Evolutionary conservation across 345 rosid species (phyloP), one percentile per base, ranked within the genome.

Genomic region (Kernera saxatilis): DNA sequence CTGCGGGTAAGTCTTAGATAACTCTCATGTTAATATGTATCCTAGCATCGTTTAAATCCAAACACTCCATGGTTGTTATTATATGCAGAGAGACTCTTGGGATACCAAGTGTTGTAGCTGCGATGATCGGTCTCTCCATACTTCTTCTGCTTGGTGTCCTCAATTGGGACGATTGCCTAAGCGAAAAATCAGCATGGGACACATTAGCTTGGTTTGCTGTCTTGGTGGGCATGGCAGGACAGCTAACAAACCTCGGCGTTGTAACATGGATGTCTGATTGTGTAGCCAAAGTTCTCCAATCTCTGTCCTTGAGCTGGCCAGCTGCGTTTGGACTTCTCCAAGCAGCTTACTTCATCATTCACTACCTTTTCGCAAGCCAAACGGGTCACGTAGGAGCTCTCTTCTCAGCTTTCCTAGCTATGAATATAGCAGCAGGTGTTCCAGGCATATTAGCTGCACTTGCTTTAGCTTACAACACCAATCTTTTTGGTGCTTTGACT

Each of bases 101-200:
- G 25, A 80, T 94, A 60, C 97, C 97, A 9, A 91, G 98, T 72
- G 99, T 94, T 36, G 98, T 91, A 33, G 92, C 99, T 60, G 98
- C 98, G 2, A 91, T 94, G 99, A 88, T 94, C 41, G 97, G 93
- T 66, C 77, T 94, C 67, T 91, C 96, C 9, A 82, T 91, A 60
- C 92, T 94, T 40, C 93, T 94, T 46, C 69, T 87, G 44, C 69
- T 89, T 51, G 99, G 99, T 71, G 98, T 92, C 45, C 96, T 94
- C 53, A 88, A 94, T 7, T 94, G 98, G 99, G 91, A 92, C 46
- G 99, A 94, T 66, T 94, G 99, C 78, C 74, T 94, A 22, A 87
- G 92, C 64, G 99, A 94, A 67, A 88, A 92, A 70, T 91, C 99
- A 5, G 98, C 99, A 0, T 94, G 99, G 98, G 98, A 94, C 83